Conservation (phyloP, 1,284 basidiomycete genomes). For the Ustilago cynodontis region DNA sequence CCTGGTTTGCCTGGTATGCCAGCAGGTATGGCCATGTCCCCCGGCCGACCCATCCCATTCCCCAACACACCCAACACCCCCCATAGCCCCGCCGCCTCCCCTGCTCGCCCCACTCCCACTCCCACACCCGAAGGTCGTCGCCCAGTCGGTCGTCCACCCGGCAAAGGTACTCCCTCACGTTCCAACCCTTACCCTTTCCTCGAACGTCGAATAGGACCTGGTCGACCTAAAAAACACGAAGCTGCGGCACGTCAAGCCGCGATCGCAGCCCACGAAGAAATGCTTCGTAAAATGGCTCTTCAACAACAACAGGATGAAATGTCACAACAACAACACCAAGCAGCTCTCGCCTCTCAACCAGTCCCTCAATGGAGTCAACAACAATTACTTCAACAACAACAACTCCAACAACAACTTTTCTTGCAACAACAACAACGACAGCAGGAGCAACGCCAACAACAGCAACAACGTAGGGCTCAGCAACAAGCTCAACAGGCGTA, state of each 20-base stretch:
- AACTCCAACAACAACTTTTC: conserved; percentile 23
- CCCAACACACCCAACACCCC: conserved; percentile 23
- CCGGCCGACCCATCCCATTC: conserved; percentile 28
- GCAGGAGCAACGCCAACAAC: conserved; percentile 26
- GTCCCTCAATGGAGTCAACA: conserved; percentile 43
- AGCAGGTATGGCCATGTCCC: conserved; percentile 20
- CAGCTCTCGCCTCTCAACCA: conserved; percentile 25
- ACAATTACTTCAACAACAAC: conserved; percentile 43
- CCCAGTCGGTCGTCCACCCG: conserved; percentile 40
- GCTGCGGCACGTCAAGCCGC: conserved; percentile 45
- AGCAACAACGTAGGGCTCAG: conserved; percentile 20
- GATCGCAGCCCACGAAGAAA: conserved; percentile 38
- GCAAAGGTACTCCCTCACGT: conserved; percentile 37
- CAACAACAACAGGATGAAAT: conserved; percentile 30
- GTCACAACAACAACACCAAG: conserved; percentile 30
- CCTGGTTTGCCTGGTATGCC: conserved; percentile 18
- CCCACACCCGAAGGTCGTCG: conserved; percentile 23
- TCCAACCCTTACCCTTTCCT: conserved; percentile 45
- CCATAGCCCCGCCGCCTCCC: conserved; percentile 24
- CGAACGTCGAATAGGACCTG: conserved; percentile 45
- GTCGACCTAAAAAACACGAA: conserved; percentile 50
- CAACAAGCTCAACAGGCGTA: conserved; percentile 33
- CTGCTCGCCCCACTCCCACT: conserved; percentile 10
- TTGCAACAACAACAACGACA: conserved; percentile 28
- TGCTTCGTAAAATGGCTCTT: conserved; percentile 27